phyloP scores from a whole-genome alignment of 176 grass and related monocot genomes.

The Tuctoria greenei region DNA sequence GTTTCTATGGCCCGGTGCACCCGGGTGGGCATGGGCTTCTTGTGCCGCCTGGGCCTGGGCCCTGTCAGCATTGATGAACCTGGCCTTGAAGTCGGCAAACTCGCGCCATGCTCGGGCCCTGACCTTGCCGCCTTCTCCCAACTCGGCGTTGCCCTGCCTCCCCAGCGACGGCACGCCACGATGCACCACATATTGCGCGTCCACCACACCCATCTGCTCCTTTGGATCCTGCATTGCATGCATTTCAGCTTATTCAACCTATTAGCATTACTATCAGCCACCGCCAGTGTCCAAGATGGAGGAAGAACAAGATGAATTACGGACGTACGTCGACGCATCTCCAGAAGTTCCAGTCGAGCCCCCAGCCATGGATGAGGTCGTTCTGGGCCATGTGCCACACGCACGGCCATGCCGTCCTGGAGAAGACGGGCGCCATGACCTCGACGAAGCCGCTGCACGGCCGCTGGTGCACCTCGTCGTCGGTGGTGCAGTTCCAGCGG shows the following conservation, averaged over 20 bases:
- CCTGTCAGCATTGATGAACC: not conserved
- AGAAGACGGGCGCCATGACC: conserved; percentile 43
- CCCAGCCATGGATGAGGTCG: conserved; percentile 40
- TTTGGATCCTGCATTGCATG: not conserved
- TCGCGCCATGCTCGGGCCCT: not conserved
- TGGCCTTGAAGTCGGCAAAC: not conserved
- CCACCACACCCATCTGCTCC: conserved; percentile 26
- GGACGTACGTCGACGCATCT: conserved; percentile 13
- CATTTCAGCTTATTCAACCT: too few species aligned
- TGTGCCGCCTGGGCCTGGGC: not conserved
- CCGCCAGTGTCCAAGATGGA: too few species aligned
- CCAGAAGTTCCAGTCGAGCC: conserved; percentile 27
- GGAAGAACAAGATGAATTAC: too few species aligned
- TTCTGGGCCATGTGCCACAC: conserved; percentile 40
- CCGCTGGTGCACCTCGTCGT: not conserved
- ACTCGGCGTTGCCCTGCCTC: not conserved
- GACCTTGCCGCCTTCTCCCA: not conserved
- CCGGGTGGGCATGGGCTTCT: too few species aligned
- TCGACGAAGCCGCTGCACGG: conserved; percentile 48
- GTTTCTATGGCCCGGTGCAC: too few species aligned
- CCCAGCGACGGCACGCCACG: conserved; percentile 12
- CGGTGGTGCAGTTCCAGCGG: not conserved
- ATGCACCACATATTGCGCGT: conserved; percentile 39
- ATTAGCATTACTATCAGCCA: too few species aligned
- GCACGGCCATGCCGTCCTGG: conserved; percentile 24